Conservation (phyloP, 441 rosid species). For the Hura crepitans region DNA sequence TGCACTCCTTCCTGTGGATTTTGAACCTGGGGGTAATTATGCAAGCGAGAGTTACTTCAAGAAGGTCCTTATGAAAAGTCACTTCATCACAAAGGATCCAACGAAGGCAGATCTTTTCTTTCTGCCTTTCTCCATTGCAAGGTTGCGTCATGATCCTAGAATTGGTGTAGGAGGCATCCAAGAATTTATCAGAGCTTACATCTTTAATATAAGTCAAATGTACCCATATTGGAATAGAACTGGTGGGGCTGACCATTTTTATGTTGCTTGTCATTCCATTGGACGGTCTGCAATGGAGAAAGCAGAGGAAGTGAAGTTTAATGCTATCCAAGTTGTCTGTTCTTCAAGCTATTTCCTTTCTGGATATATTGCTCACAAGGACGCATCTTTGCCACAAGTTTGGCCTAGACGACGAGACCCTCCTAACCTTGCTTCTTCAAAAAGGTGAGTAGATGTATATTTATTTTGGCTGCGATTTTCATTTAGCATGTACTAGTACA, state of each 20-base stretch:
- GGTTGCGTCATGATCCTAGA: slow-evolving; percentile 54
- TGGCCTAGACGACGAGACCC: slow-evolving; percentile 58
- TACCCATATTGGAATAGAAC: slow-evolving; percentile 60
- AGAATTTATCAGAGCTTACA: slow-evolving; percentile 46
- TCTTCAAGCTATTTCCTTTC: slow-evolving; percentile 53
- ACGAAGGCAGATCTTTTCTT: slow-evolving; percentile 52
- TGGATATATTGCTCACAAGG: slow-evolving; percentile 54
- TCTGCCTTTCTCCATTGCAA: slow-evolving; percentile 60
- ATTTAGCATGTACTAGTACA: neutral
- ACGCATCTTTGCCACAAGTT: slow-evolving; percentile 59
- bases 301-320: slow-evolving; percentile 41
- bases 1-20: slow-evolving; percentile 48
- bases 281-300: slow-evolving; percentile 49
- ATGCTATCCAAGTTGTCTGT: slow-evolving; percentile 63
- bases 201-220: slow-evolving; percentile 41
- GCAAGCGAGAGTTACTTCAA: slow-evolving; percentile 68
- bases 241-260: slow-evolving; percentile 58
- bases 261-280: slow-evolving; percentile 59
- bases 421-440: slow-evolving; percentile 36
- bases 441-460: slow-evolving; percentile 34
- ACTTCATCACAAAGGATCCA: slow-evolving; percentile 54
- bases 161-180: slow-evolving; percentile 39
- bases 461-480: neutral
- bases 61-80: slow-evolving; percentile 51
- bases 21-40: slow-evolving; percentile 52